phyloP scores from a whole-genome alignment of 108 stramenopile genomes.

The Thalassiosira profunda region DNA sequence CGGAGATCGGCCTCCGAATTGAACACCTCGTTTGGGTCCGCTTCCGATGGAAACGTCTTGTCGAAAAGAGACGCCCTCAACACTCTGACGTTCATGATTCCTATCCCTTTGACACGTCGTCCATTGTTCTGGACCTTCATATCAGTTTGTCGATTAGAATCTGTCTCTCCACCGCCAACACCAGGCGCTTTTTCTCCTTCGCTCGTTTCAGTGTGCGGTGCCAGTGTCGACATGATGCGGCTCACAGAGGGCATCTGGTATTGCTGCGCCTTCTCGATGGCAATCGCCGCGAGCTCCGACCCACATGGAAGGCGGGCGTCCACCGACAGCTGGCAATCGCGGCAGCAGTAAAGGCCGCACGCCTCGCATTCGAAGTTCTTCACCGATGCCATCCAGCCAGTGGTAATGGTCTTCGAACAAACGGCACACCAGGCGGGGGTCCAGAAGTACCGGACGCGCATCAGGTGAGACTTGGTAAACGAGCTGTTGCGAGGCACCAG shows the following conservation, averaged over 20 bases:
- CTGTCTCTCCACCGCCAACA: neutral
- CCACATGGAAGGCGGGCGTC: constrained; percentile 81
- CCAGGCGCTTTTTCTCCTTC: neutral
- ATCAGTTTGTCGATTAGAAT: neutral
- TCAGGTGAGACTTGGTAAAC: constrained; percentile 59
- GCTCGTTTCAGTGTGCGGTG: constrained; percentile 28
- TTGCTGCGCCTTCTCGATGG: constrained; percentile 59
- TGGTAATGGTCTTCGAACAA: constrained; percentile 49
- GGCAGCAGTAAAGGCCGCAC: constrained; percentile 75
- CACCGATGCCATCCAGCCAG: constrained; percentile 52
- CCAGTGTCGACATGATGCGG: constrained; percentile 52
- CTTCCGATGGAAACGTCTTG: constrained; percentile 53
- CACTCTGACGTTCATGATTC: constrained; percentile 57
- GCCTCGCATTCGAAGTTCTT: constrained; percentile 82
- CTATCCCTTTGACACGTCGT: constrained; percentile 57
- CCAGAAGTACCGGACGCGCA: constrained; percentile 66
- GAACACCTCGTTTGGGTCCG: constrained; percentile 49
- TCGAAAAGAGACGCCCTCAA: constrained; percentile 70
- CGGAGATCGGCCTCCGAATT: constrained; percentile 36
- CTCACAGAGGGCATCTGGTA: constrained; percentile 61
- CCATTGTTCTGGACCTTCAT: neutral
- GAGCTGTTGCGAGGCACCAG: constrained; percentile 19
- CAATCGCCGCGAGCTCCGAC: constrained; percentile 55
- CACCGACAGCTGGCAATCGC: constrained; percentile 83
- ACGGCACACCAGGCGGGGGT: constrained; percentile 62